These are phyloP conservation scores for Fusarium guadeloupense DNA, from an alignment of 2,329 filamentous ascomycete genomes.

Conservation along the genomic window DNA sequence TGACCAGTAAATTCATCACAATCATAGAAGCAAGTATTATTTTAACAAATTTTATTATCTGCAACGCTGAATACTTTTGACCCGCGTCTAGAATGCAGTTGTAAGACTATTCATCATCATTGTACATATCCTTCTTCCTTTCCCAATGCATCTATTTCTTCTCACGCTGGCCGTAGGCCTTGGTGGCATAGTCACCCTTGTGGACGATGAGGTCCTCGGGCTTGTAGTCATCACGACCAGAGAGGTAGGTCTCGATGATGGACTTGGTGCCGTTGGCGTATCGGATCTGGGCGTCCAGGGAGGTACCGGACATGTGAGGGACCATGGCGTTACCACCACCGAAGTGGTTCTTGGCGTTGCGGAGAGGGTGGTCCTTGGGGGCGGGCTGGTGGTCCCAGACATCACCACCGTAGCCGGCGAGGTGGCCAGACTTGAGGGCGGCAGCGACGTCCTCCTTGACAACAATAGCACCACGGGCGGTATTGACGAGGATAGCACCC, in stretches of 20 bases:
- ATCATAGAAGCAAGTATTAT: neutral
- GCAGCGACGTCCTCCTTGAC: constrained; percentile 99
- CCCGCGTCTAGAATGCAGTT: constrained; percentile 36
- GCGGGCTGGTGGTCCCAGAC: constrained; percentile 99
- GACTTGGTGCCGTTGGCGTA: constrained; percentile 89
- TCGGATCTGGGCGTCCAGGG: constrained; percentile 95
- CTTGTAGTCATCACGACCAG: constrained; percentile 85
- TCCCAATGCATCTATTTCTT: constrained; percentile 46
- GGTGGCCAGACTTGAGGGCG: constrained; percentile 89
- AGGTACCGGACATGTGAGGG: constrained; percentile 98
- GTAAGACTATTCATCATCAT: constrained; percentile 37
- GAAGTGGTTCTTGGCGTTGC: constrained; percentile 92
- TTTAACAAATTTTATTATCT: constrained; percentile 40
- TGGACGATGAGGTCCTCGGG: constrained; percentile 91
- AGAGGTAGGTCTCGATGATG: constrained; percentile 92
- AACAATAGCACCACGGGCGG: constrained; percentile 96
- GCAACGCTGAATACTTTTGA: constrained; percentile 36
- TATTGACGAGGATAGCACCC: constrained; percentile 97
- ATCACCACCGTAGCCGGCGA: constrained; percentile 87
- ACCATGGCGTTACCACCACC: constrained; percentile 99
- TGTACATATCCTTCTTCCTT: constrained; percentile 32
- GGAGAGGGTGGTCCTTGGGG: constrained; percentile 89
- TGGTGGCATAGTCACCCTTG: constrained; percentile 92
- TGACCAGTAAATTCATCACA: neutral
- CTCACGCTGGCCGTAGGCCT: constrained; percentile 83